A percentile compares a stretch with the other conserved stretches of the same genome.
phyloP scores from a whole-genome alignment of 2,329 filamentous ascomycete species.

The Alternaria angustiovoidea region DNA sequence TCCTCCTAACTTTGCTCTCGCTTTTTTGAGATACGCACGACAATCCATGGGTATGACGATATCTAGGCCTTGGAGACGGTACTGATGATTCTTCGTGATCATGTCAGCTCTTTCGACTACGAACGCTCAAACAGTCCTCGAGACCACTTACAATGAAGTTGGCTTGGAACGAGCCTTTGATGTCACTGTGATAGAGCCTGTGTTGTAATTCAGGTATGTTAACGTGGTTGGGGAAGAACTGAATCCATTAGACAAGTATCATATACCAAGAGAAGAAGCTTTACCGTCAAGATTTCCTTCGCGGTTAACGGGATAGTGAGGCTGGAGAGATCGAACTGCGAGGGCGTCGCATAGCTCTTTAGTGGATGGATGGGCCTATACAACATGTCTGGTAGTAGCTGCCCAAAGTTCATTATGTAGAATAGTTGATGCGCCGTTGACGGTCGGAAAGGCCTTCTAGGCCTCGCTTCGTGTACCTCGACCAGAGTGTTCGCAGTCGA shows the following conservation, averaged over 20 bases:
- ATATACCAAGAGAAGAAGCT: neutral
- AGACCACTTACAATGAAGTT: neutral
- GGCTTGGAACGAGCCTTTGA: neutral
- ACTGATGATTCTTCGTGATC: neutral
- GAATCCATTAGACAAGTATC: neutral
- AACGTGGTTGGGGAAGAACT: neutral
- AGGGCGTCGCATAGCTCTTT: neutral
- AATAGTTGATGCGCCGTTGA: neutral
- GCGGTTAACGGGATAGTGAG: constrained; percentile 1
- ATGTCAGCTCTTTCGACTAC: neutral
- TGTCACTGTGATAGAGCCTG: neutral
- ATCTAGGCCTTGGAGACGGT: neutral
- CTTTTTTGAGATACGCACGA: neutral
- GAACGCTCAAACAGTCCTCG: neutral
- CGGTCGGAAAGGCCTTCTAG: neutral
- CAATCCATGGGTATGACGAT: neutral
- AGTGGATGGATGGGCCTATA: neutral
- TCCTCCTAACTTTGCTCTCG: neutral
- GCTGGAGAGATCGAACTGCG: neutral
- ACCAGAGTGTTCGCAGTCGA: neutral
- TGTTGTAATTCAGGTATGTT: neutral
- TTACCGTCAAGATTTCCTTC: neutral
- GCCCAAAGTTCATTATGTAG: fast-evolving
- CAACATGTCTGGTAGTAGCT: neutral
- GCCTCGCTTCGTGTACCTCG: neutral